phyloP scores from a whole-genome alignment of 441 rosid genomes.

The Hypseocharis bilobata region DNA sequence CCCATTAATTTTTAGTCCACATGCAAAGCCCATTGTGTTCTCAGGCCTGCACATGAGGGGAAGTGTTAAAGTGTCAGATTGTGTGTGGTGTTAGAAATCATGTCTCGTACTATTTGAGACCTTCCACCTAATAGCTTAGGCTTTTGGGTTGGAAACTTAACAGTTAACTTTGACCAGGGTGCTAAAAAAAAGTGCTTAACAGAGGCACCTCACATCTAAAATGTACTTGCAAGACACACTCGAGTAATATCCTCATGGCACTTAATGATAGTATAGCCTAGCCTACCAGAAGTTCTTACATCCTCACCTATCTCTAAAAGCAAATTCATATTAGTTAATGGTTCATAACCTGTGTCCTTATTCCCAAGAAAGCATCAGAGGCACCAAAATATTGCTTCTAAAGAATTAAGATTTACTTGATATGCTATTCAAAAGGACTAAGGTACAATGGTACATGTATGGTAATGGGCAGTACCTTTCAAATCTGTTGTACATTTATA shows the following conservation, averaged over 20 bases:
- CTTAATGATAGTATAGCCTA: not conserved
- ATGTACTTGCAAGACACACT: not conserved
- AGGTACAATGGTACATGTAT: not conserved
- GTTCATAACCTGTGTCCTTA: not conserved
- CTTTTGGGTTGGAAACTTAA: not conserved
- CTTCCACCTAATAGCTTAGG: not conserved
- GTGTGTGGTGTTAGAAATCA: too few relatives aligned
- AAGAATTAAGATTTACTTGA: too few relatives aligned
- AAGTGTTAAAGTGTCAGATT: too few relatives aligned
- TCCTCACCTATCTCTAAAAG: not conserved
- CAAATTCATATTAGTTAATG: not conserved
- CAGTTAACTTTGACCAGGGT: not conserved
- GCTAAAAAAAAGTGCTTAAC: not conserved
- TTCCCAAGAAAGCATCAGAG: too few relatives aligned
- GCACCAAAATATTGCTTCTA: too few relatives aligned
- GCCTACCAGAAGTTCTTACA: not conserved
- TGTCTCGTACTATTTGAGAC: not conserved
- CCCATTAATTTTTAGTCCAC: too few relatives aligned
- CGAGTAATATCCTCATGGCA: not conserved
- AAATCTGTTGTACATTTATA: not conserved
- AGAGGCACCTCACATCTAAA: not conserved
- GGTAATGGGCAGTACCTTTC: not conserved
- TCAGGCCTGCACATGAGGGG: too few relatives aligned
- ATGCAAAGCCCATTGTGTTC: too few relatives aligned
- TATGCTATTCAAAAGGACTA: not conserved